Evolutionary conservation across 2,329 filamentous ascomycete species (phyloP).

Genomic region (Clathrospora elynae): DNA sequence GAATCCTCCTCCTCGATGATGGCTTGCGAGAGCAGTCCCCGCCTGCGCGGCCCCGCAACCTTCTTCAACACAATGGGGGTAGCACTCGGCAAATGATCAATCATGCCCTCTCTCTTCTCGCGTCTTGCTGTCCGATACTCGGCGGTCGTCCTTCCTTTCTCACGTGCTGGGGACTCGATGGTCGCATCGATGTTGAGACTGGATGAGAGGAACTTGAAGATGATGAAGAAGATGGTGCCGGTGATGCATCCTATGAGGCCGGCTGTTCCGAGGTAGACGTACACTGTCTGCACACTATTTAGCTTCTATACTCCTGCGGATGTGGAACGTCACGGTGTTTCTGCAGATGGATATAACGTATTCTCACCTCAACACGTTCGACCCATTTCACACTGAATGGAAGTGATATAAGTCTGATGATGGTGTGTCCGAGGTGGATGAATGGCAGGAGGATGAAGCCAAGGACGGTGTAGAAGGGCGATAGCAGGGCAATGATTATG

Average conservation of each 20-base stretch:
- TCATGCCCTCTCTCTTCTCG: conserved; percentile 27
- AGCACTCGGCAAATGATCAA: conserved; percentile 24
- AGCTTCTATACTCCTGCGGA: not conserved
- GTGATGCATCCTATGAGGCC: conserved; percentile 68
- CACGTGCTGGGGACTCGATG: conserved; percentile 10
- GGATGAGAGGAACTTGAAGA: conserved; percentile 61
- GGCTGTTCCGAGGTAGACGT: conserved; percentile 68
- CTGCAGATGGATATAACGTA: not conserved
- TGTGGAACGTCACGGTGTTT: not conserved
- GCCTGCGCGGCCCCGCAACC: conserved; percentile 36
- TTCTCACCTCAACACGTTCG: conserved; percentile 60
- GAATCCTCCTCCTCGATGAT: conserved; percentile 75
- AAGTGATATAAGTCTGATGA: conserved; percentile 51
- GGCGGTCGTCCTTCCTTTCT: conserved; percentile 31
- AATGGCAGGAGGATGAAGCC: conserved; percentile 59
- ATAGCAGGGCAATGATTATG: conserved; percentile 49
- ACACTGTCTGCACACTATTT: conserved; percentile 50
- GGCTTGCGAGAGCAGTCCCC: conserved; percentile 65
- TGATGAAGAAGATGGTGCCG: conserved; percentile 64
- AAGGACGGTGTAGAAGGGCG: conserved; percentile 56
- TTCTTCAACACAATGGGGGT: conserved; percentile 34
- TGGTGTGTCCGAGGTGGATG: conserved; percentile 52
- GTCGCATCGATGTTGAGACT: conserved; percentile 51
- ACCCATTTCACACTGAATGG: conserved; percentile 56
- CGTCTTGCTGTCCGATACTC: conserved; percentile 38